Evolutionary conservation across 768 basidiomycete species (phyloP).

Genomic region (Suillus decipiens): DNA sequence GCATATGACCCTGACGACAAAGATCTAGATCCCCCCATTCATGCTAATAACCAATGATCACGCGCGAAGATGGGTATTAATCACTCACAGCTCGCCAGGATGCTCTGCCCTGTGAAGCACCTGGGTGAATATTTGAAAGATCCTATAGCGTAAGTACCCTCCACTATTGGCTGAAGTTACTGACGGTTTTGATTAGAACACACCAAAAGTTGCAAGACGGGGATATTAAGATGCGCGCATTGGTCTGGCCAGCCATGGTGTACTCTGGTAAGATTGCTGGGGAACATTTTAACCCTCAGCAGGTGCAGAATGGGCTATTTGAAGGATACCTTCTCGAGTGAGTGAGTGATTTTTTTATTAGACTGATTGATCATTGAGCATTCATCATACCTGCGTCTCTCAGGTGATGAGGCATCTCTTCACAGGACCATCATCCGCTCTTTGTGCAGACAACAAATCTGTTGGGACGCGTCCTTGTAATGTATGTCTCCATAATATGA

Average conservation of each 20-base stretch:
- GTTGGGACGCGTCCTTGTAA: conserved; percentile 3
- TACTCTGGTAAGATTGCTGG: conserved; percentile 8
- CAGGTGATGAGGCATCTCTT: conserved; percentile 6
- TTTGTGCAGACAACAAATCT: not conserved
- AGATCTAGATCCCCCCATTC: not conserved
- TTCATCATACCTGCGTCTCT: not conserved
- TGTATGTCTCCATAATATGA: conserved; percentile 8
- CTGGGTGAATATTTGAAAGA: not conserved
- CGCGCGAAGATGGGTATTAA: conserved; percentile 5
- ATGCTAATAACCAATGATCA: not conserved
- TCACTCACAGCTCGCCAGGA: conserved; percentile 7
- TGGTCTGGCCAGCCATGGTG: conserved; percentile 2
- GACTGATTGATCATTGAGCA: not conserved
- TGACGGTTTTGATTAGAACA: conserved; percentile 1
- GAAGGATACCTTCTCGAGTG: conserved; percentile 1
- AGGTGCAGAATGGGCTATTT: conserved; percentile 1
- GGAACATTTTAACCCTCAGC: conserved; percentile 7
- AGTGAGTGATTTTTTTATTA: conserved; percentile 5
- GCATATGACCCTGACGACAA: not conserved
- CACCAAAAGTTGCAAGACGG: conserved; percentile 2
- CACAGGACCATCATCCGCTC: not conserved
- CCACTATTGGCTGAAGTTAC: not conserved
- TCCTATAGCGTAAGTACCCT: not conserved
- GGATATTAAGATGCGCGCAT: conserved; percentile 10
- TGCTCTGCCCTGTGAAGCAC: conserved; percentile 10